Base-by-base conservation (phyloP, 306 rosid species). In the Trichosanthes cucumerina region DNA sequence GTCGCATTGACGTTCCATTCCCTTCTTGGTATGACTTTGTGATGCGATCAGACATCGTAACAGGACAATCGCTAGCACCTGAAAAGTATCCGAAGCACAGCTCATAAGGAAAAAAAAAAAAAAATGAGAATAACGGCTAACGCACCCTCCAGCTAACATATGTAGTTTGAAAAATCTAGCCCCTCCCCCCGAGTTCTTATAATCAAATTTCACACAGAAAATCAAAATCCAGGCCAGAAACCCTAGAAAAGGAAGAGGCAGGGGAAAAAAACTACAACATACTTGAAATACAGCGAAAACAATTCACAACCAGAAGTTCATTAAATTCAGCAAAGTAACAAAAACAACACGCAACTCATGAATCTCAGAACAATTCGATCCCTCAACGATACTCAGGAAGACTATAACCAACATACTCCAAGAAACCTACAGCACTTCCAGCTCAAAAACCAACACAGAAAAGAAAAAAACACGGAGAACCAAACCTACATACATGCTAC, bases 21-120 rank as follows among this genome's bases (percentile, higher is more conserved):
- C 75, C 72, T 57, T 75, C 88, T 58, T 54, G 69, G 81, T 34
- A 64, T 18, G 85, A 73, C 60, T 81, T 84, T 6, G 60, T 73
- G 77, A 44, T 66, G 56, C 62, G 81, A 75, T 86, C 90, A 79
- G 95, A 81, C 93, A 88, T 93, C 83, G 66, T 78, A 68, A 56
- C 52, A 24, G 53, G 19, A 59, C 23, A 74, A 33, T 74, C 77
- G 38, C 3, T 49, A 5, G 62, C 62, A 50, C 78, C 78, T 73
- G 56, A 73, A 73, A 16, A 44, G 76, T 46, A 13, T 46, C 49
- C 23, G 1, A 68, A 21, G 11, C 53, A 6, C 11, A 68, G 8
- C 49, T 68, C 18, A 13, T 41, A 21, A 41, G 50, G 10, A 36
- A 1, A 19, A 18, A 3, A 69, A 21, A 21, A 23, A 43, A 12